Evolutionary conservation across 805 yeast species (phyloP).

Genomic region (Brettanomyces nanus): DNA sequence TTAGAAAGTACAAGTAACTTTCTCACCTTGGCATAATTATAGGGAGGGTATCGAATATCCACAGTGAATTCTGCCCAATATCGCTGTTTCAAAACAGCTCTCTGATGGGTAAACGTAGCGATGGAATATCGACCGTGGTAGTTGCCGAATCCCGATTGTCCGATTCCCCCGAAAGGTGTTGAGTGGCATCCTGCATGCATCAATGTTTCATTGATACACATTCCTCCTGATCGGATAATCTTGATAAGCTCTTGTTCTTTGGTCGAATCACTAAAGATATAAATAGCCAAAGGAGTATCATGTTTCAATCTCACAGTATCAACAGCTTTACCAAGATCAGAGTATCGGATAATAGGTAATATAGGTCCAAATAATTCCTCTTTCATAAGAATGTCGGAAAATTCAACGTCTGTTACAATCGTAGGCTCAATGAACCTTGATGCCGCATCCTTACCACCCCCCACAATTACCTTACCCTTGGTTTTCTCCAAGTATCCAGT

Average conservation of each 20-base stretch:
- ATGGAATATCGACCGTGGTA: conserved; percentile 73
- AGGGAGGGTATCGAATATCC: conserved; percentile 60
- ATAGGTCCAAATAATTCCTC: conserved; percentile 83
- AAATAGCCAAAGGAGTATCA: conserved; percentile 78
- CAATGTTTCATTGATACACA: conserved; percentile 59
- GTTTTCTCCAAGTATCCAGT: conserved; percentile 34
- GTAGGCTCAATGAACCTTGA: conserved; percentile 64
- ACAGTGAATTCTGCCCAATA: conserved; percentile 53
- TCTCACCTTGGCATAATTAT: conserved; percentile 24
- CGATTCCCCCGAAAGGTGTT: conserved; percentile 90
- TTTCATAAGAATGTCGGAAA: conserved; percentile 62
- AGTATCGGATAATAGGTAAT: conserved; percentile 59
- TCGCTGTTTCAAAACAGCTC: conserved; percentile 62
- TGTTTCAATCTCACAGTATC: conserved; percentile 35
- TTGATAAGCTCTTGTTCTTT: conserved; percentile 42
- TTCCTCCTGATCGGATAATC: conserved; percentile 63
- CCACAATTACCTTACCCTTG: conserved; percentile 43
- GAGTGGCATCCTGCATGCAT: conserved; percentile 56
- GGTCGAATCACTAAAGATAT: conserved; percentile 49
- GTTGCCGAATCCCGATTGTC: conserved; percentile 72
- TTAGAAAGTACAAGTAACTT: conserved; percentile 5
- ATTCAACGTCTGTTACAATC: conserved; percentile 50
- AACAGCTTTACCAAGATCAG: conserved; percentile 32
- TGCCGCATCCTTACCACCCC: conserved; percentile 30
- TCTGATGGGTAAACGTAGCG: conserved; percentile 67